Evolutionary conservation across 371 early-diverging fungal species (phyloP), one percentile per base, ranked within the genome.

Genomic region (Parasitella parasitica): DNA sequence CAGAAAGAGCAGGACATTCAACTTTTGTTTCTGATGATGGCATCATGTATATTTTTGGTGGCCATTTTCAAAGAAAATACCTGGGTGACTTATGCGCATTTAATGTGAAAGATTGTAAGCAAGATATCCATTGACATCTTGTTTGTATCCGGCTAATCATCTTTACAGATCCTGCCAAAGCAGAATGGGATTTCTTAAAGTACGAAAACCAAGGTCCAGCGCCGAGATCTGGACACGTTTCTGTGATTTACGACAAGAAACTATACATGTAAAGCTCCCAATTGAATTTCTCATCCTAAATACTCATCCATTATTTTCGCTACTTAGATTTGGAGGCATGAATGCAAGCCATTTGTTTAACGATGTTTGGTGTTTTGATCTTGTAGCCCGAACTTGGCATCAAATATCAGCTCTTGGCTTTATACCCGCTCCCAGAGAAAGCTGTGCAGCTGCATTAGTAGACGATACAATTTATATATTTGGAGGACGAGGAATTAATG

Each of bases 381-480:
- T 83, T 16, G 70, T 53, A 9, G 65, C 62, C 2, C 71, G 74
- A 48, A 63, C 54, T n/a, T 90, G 90, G 90, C 57, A 70, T 38
- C 73, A 75, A 43, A 76, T 88, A 15, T 72, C 70, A n/a, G 86
- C 86, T 12, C 77, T 78, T 48, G 89, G 89, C n/a, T 80, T 79
- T 24, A 75, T 82, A 51, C 90, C 90, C 5, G 69, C 82, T 5
- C 78, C 85, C 41, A 77, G 90, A 61, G 82, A 85, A 36, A 76
- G 83, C 15, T 85, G 84, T 58, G 80, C 83, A 2, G 72, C 85
- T 57, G 73, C 83, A 12, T 73, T 88, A 5, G 81, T 88, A 0
- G 88, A 86, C 48, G 88, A 87, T 70, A 78, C 84, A 43, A 83
- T 90, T 39, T 88, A 87, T 56, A 73, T 90, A 27, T 85, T 86